These are phyloP conservation scores for Yamagishiella unicocca DNA, from an alignment of 139 green algal species.

Conservation along the genomic window DNA sequence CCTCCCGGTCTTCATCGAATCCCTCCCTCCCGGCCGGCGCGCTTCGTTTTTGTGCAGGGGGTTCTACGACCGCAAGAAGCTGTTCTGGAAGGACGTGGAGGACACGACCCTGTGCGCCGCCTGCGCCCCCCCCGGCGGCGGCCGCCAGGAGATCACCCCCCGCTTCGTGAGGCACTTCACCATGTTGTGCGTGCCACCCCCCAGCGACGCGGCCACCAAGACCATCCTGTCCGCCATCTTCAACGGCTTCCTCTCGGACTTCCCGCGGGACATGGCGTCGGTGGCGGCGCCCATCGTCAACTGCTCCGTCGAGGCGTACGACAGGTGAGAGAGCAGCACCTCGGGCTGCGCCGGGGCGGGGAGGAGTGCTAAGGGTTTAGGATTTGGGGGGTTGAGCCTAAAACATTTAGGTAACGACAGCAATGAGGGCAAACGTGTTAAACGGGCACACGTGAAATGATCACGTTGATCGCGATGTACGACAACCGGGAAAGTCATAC, in stretches of 20 bases:
- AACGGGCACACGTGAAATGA: no score
- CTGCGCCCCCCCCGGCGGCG: conserved; percentile 82
- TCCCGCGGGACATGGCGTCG: conserved; percentile 66
- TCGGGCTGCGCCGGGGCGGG: no score
- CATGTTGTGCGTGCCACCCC: conserved; percentile 82
- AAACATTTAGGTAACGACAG: no score
- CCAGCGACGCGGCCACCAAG: conserved; percentile 71
- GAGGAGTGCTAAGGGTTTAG: no score
- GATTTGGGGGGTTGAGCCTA: no score
- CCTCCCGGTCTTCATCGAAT: no score
- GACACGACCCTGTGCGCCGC: conserved; percentile 80
- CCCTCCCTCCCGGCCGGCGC: not conserved
- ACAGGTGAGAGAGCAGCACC: conserved; percentile 64
- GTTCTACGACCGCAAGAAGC: conserved; percentile 90
- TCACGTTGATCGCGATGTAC: no score
- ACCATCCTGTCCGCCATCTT: conserved; percentile 87
- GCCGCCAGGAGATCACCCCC: conserved; percentile 79
- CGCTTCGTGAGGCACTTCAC: conserved; percentile 90
- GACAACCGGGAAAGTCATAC: no score
- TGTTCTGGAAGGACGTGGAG: conserved; percentile 93
- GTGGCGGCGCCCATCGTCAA: conserved; percentile 74
- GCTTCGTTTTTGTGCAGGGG: no score
- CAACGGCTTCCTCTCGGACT: conserved; percentile 81
- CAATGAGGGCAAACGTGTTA: no score
- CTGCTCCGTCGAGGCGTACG: conserved; percentile 78